Base-by-base conservation (phyloP, 2,329 filamentous ascomycete genomes). In the Aspergillus ruber region DNA sequence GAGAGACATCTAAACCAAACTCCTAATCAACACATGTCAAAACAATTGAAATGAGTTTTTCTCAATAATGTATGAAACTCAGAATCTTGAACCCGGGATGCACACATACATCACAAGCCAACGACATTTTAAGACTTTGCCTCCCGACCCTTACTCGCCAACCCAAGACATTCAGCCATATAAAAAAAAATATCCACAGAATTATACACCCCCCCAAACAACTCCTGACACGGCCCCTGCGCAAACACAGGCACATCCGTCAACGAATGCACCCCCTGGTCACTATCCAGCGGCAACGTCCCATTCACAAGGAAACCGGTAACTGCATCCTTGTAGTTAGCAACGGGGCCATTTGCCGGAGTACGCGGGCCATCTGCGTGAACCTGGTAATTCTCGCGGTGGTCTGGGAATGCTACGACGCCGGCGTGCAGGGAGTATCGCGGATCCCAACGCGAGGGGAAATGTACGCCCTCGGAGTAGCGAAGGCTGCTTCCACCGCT, bases 391-490 rank as follows among this genome's bases (percentile, higher is more conserved):
- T 86, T 79, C 74, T 94, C 88, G 18, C 86, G 78, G 58, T 77
- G 81, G 65, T 94, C 88, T 0, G 88, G 88, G 61, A 79, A 78
- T 27, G 86, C 86, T 43, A 76, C 80, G 29, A 88, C 68, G 44
- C 88, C 88, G 36, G 82, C 78, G 47, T 86, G 87, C 44, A 94
- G 81, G 49, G 86, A 85, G 70, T 91, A 93, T 27, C 88, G 80
- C 12, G 88, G 88, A 64, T 88, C 85, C 88, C 88, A 93, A 74
- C 88, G 89, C 52, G 80, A 75, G 17, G 88, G 88, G 76, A 93
- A 94, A 72, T 86, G 80, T 56, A 81, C 76, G 44, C 85, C 84
- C 18, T 86, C 86, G 57, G 78, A 78, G 74, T 91, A 91, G 48
- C 71, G 71, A 6, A 82, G 67, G 49, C 75, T 72, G 44, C 80